A percentile compares a stretch with the other conserved stretches of the same genome.
phyloP scores from a whole-genome alignment of 345 rosid genomes.

The Eucalyptus curtisii region DNA sequence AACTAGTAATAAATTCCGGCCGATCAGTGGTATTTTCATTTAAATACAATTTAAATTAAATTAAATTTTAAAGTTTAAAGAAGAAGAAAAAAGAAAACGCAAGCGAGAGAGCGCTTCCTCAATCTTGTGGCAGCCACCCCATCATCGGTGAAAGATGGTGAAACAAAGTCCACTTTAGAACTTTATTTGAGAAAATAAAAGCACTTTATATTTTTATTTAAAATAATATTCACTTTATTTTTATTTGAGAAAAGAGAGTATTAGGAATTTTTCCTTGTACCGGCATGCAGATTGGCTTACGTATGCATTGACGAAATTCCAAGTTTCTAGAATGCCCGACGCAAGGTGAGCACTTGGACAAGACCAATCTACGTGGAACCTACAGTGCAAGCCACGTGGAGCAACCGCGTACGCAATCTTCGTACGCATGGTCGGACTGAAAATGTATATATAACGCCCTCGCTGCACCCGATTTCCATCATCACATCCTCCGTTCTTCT shows the following conservation, averaged over 20 bases:
- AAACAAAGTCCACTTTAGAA: fast-evolving
- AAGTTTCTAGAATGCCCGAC: background rate
- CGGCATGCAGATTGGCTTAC: background rate
- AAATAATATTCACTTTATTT: fast-evolving
- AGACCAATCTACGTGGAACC: background rate
- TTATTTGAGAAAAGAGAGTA: fast-evolving
- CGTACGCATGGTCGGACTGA: background rate
- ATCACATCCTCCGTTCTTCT: background rate
- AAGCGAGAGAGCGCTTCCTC: too few relatives aligned
- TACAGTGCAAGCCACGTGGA: background rate
- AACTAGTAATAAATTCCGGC: fast-evolving
- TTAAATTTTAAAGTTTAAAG: too few relatives aligned
- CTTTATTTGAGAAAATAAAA: fast-evolving
- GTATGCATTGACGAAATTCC: background rate
- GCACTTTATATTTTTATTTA: fast-evolving
- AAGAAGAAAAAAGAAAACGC: too few relatives aligned
- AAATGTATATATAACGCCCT: background rate
- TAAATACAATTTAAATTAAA: too few relatives aligned
- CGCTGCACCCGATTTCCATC: background rate
- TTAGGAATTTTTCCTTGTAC: background rate
- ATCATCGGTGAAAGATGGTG: too few relatives aligned
- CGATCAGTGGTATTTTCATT: fast-evolving
- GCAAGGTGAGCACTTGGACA: background rate
- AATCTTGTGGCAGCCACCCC: fast-evolving
- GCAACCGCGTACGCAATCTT: background rate